Conservation (phyloP, 148 eudicot species). For the Polygonum maritimum region DNA sequence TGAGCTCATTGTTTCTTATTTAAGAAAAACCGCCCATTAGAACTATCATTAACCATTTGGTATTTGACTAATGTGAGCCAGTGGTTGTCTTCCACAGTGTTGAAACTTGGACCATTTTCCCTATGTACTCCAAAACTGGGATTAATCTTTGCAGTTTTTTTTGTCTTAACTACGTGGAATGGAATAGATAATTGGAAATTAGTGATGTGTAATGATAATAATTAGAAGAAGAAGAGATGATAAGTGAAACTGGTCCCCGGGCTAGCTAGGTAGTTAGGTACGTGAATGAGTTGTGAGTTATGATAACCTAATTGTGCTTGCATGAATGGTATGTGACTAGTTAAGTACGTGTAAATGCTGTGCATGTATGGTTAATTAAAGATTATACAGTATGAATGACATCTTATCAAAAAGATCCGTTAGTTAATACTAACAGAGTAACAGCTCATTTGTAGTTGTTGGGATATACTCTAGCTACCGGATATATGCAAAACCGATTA, state of each 20-base stretch:
- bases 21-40: too few species aligned
- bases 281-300: neutral
- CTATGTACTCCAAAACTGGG: too few species aligned
- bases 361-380: neutral
- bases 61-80: too few species aligned
- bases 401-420: neutral
- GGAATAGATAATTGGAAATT: neutral
- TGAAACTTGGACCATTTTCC: too few species aligned
- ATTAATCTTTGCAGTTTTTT: too few species aligned
- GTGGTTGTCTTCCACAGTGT: too few species aligned
- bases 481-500: neutral
- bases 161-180: neutral
- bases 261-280: neutral
- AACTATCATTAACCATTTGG: too few species aligned
- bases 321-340: neutral
- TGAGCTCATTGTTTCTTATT: too few species aligned
- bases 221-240: neutral
- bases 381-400: neutral
- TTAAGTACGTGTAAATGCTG: neutral
- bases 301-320: constrained; percentile 1
- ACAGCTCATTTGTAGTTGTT: neutral
- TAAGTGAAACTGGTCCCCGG: neutral
- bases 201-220: neutral
- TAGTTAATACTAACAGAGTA: neutral
- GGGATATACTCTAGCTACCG: neutral